Evolutionary conservation across 2,329 filamentous ascomycete species (phyloP).

Genomic region (Dothistroma pini): DNA sequence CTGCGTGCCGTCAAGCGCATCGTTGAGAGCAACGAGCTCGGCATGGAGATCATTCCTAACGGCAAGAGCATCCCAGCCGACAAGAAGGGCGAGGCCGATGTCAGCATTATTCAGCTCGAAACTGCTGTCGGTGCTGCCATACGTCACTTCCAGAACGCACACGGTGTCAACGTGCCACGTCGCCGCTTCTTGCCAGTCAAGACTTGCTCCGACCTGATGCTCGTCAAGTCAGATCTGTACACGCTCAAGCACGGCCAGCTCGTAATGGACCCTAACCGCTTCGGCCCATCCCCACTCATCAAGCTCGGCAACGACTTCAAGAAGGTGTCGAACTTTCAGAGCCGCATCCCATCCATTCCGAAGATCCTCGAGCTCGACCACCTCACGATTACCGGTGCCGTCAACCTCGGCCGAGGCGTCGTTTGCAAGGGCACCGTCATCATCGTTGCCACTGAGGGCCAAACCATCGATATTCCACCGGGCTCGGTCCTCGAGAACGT

Average conservation of each 20-base stretch:
- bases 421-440: slow-evolving; percentile 98
- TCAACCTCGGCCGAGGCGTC: slow-evolving; percentile 93
- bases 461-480: slow-evolving; percentile 95
- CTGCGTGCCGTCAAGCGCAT: slow-evolving; percentile 96
- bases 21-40: slow-evolving; percentile 95
- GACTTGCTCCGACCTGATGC: slow-evolving; percentile 99
- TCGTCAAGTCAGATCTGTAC: slow-evolving; percentile 99
- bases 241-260: slow-evolving; percentile 98
- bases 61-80: slow-evolving; percentile 97
- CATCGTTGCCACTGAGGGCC: slow-evolving; percentile 95
- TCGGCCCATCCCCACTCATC: slow-evolving; percentile 94
- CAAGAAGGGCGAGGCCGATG: slow-evolving; percentile 99
- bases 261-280: slow-evolving; percentile 92
- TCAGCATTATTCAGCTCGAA: slow-evolving; percentile 97
- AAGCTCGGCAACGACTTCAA: slow-evolving; percentile 99
- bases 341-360: slow-evolving; percentile 80
- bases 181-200: slow-evolving; percentile 99
- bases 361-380: slow-evolving; percentile 92
- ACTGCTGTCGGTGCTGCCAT: slow-evolving; percentile 98
- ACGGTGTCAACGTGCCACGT: slow-evolving; percentile 97
- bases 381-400: slow-evolving; percentile 93
- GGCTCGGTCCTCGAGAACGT: slow-evolving; percentile 98
- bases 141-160: slow-evolving; percentile 96
- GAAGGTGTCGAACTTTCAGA: slow-evolving; percentile 97
- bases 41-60: slow-evolving; percentile 99